Conservation (phyloP, 768 basidiomycete genomes). For the Calocybe cyanea region DNA sequence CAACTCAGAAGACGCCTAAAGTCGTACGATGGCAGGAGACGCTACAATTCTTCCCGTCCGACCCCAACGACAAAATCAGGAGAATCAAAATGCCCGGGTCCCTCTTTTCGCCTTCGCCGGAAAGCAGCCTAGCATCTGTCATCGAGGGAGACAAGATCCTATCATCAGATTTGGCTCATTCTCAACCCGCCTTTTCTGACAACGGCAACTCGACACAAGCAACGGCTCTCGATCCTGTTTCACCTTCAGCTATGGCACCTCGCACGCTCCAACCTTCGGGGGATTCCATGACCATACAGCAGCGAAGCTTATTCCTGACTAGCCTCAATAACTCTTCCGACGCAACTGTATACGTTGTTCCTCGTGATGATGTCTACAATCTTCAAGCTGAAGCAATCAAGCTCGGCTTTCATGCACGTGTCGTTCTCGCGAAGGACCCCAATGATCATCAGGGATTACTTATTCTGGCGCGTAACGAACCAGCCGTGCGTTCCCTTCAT, state of each 20-base stretch:
- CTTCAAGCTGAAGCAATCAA: slow-evolving; percentile 38
- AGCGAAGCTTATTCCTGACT: slow-evolving; percentile 48
- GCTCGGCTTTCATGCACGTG: slow-evolving; percentile 40
- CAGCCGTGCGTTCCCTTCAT: slow-evolving; percentile 38
- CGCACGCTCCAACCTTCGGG: slow-evolving; percentile 24
- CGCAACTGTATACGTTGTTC: slow-evolving; percentile 48
- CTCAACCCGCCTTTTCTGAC: neutral
- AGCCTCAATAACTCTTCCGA: slow-evolving; percentile 37
- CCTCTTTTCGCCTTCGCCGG: slow-evolving; percentile 45
- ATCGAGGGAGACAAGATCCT: slow-evolving; percentile 4
- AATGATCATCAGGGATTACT: slow-evolving; percentile 40
- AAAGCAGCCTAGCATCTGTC: slow-evolving; percentile 29
- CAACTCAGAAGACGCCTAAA: slow-evolving; percentile 22
- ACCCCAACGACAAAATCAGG: slow-evolving; percentile 18
- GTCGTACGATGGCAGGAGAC: slow-evolving; percentile 35
- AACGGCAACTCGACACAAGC: neutral
- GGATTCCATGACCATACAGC: slow-evolving; percentile 49
- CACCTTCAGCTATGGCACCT: slow-evolving; percentile 11
- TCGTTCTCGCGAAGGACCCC: slow-evolving; percentile 33
- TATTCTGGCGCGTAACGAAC: slow-evolving; percentile 49
- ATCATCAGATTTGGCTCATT: slow-evolving; percentile 1
- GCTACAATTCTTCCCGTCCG: slow-evolving; percentile 1
- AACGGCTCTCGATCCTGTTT: slow-evolving; percentile 1
- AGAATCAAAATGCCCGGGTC: slow-evolving; percentile 52
- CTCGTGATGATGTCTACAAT: slow-evolving; percentile 38